A percentile compares a stretch with the other conserved stretches of the same genome.
Conservation (phyloP, 2,329 filamentous ascomycete species). For the Hyphodiscus sp. region DNA sequence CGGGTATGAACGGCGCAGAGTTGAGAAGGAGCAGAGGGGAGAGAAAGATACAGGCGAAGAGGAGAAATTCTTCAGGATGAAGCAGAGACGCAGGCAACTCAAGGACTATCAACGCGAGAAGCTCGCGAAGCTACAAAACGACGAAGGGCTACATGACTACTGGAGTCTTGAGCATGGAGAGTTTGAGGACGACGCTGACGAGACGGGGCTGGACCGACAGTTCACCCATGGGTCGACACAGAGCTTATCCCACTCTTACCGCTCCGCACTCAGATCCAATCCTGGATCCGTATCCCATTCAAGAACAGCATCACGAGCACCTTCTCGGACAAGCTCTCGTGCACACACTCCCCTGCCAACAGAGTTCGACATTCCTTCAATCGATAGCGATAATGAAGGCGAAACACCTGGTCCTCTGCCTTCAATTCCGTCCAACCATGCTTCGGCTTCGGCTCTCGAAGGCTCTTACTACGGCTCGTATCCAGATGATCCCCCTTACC, state of each 20-base stretch:
- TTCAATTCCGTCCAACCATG: slow-evolving; percentile 43
- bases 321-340: slow-evolving; percentile 26
- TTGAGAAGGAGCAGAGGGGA: slow-evolving; percentile 64
- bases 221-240: slow-evolving; percentile 24
- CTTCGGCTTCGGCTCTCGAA: slow-evolving; percentile 52
- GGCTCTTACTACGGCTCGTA: slow-evolving; percentile 74
- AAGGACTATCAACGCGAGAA: slow-evolving; percentile 53
- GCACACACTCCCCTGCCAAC: slow-evolving; percentile 31
- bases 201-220: slow-evolving; percentile 18
- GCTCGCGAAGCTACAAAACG: slow-evolving; percentile 43
- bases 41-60: slow-evolving; percentile 50
- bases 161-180: slow-evolving; percentile 84
- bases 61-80: slow-evolving; percentile 51
- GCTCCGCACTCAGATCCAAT: slow-evolving; percentile 21
- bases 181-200: background rate
- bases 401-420: slow-evolving; percentile 47
- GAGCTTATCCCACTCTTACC: slow-evolving; percentile 14
- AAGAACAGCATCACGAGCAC: slow-evolving; percentile 22
- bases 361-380: slow-evolving; percentile 32
- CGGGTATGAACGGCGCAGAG: slow-evolving; percentile 71
- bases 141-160: slow-evolving; percentile 48
- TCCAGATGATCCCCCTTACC: slow-evolving; percentile 46
- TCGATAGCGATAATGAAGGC: slow-evolving; percentile 44
- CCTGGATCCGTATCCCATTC: slow-evolving; percentile 25
- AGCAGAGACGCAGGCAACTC: slow-evolving; percentile 51